A percentile compares a stretch with the other conserved stretches of the same genome.
Evolutionary conservation across 176 grass and related monocot species (phyloP).

Genomic region (Guadua angustifolia): DNA sequence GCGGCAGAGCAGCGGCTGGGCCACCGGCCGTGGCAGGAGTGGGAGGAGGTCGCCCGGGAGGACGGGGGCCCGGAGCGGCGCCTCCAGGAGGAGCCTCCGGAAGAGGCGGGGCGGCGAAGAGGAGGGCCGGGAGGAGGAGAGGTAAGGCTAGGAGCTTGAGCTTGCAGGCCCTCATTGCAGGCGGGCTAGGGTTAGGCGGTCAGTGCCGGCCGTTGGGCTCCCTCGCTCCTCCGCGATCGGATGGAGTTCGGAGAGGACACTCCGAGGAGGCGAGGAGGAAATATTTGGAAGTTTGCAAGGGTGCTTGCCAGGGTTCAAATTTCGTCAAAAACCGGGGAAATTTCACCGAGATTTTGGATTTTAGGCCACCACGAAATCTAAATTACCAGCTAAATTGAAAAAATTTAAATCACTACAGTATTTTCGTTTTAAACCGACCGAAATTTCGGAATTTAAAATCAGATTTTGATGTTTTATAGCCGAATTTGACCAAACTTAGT

Average conservation of each 20-base stretch:
- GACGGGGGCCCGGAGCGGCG: constrained; percentile 47
- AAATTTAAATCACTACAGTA: no score
- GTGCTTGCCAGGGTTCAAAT: no score
- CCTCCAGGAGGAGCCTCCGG: not conserved
- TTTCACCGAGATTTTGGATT: no score
- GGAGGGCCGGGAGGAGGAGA: constrained; percentile 15
- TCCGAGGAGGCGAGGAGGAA: not conserved
- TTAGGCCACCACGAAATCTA: no score
- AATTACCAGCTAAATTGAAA: no score
- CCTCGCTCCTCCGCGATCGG: not conserved
- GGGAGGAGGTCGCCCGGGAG: constrained; percentile 71
- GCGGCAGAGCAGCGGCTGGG: constrained; percentile 65
- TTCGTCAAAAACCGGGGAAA: no score
- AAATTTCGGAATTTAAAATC: no score
- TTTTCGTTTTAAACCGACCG: no score
- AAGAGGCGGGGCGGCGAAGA: constrained; percentile 26
- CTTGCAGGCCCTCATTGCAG: constrained; percentile 46
- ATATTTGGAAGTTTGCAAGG: not conserved
- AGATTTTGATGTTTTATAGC: no score
- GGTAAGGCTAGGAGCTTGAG: constrained; percentile 42
- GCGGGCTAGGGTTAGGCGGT: not conserved
- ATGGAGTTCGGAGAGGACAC: no score
- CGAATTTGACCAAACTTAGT: no score
- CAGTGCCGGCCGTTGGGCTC: not conserved
- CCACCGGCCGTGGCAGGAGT: constrained; percentile 61